These are phyloP conservation scores for Cyclotella cryptica DNA, from an alignment of 108 stramenopile genomes.

Conservation along the genomic window DNA sequence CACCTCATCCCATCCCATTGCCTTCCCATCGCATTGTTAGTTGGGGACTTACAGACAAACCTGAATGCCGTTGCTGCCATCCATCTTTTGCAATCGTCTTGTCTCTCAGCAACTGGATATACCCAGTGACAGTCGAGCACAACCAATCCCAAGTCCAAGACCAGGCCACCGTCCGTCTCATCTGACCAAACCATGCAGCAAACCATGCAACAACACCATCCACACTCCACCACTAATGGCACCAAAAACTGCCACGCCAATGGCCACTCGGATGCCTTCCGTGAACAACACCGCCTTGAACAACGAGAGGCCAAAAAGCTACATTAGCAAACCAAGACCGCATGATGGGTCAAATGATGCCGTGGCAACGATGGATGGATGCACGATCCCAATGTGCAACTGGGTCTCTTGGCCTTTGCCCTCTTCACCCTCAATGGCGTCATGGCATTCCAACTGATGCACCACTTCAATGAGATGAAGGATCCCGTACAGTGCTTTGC, in stretches of 20 bases:
- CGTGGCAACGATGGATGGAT: background rate
- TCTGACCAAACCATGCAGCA: conserved; percentile 41
- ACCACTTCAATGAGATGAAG: background rate
- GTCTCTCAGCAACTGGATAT: too few species aligned
- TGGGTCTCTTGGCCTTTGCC: conserved; percentile 30
- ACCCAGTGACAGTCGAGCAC: too few species aligned
- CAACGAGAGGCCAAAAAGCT: conserved; percentile 47
- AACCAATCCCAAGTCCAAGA: too few species aligned
- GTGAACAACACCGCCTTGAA: conserved; percentile 48
- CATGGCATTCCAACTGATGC: conserved; percentile 17
- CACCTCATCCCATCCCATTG: too few species aligned
- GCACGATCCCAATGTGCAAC: conserved; percentile 9
- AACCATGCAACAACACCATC: too few species aligned
- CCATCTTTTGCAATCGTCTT: too few species aligned
- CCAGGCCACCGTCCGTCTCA: too few species aligned
- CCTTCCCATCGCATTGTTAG: too few species aligned
- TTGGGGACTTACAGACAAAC: too few species aligned
- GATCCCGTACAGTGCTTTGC: conserved; percentile 9
- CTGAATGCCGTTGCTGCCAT: too few species aligned
- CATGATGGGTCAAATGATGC: background rate
- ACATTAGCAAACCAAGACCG: background rate
- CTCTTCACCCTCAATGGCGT: conserved; percentile 28
- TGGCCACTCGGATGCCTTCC: conserved; percentile 22
- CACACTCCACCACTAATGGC: conserved; percentile 29
- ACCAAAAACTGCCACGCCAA: background rate